Percentiles rank a stretch among this genome's conserved stretches.
Conservation (phyloP, 73 alveolate species). For the Tetrahymena borealis region DNA sequence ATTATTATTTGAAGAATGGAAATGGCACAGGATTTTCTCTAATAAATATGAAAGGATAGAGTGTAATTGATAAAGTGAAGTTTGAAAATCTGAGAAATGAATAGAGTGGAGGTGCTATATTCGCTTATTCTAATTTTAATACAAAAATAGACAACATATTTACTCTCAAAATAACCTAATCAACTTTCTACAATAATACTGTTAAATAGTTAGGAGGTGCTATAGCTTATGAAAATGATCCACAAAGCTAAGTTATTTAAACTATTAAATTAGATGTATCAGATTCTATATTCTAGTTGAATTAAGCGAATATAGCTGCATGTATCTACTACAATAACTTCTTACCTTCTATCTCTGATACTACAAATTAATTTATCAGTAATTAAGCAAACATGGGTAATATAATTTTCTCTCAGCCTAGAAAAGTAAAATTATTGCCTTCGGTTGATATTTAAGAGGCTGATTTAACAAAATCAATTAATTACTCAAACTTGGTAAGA, state of each 20-base stretch:
- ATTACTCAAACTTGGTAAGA: not conserved
- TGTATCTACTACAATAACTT: not conserved
- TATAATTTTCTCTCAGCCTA: not conserved
- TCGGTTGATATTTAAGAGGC: not conserved
- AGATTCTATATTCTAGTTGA: not conserved
- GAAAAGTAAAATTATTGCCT: not conserved
- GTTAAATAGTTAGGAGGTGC: not conserved
- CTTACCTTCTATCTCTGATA: not conserved
- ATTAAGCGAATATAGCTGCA: not conserved
- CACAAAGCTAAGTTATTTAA: not conserved
- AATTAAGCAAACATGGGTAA: not conserved
- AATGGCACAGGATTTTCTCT: not conserved
- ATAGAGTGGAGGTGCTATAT: not conserved
- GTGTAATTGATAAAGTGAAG: not conserved
- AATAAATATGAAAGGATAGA: not conserved
- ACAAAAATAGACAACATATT: not conserved
- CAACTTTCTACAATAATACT: not conserved
- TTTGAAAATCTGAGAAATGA: not conserved
- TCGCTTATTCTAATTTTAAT: not conserved
- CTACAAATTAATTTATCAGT: not conserved
- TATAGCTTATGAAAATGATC: not conserved
- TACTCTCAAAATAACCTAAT: not conserved
- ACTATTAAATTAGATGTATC: not conserved
- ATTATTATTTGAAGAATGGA: not conserved
- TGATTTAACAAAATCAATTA: not conserved